Base-by-base conservation (phyloP, 495 filamentous ascomycete genomes). In the Venustampulla echinocandica region DNA sequence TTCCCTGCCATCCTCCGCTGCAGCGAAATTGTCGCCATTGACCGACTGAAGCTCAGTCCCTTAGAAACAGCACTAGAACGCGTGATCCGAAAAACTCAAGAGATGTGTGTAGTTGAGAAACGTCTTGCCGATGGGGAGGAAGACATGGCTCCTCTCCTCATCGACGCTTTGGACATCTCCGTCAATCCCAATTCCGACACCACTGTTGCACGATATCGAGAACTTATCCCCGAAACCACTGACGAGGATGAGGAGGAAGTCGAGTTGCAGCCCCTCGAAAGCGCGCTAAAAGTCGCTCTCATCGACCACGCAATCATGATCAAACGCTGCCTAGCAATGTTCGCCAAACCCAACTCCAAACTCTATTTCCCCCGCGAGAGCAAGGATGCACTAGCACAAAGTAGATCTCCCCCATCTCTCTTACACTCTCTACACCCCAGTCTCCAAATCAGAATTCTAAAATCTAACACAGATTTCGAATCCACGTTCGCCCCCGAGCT, bases 1-100 rank as follows among this genome's bases (percentile, higher is more conserved):
- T 97, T 98, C 66, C 93, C 92, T 5, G 95, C 88, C 7, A 92
- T 98, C 32, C 69, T 95, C 19, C 77, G 88, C 27, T 75, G 89
- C 35, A 93, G 86, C 57, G 92, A 97, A 64, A 81, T 98, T 45
- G 62, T 93, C 10, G 61, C 72, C 2, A 70, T 75, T n/a, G 47
- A 50, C 3, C 36, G 39, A 0, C 10, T 59, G 2, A 46, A 50
- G 30, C 43, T 56, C 1, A 25, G 23, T 24, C 18, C 56, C 19
- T 11, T 59, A 10, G 83, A 97, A 57, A 90, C 87, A 5, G 92
- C 85, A 3, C 75, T 97, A 36, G 90, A 96, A 61, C 77, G 90
- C n/a, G 87, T 93, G 27, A 80, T 83, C 57, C 77, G 87, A 42
- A 96, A 96, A 70, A 92, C 90, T 10, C 75, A 82, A 39, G 93